These are phyloP conservation scores for Diaporthe caulivora DNA, from an alignment of 2,329 filamentous ascomycete genomes.

Conservation along the genomic window DNA sequence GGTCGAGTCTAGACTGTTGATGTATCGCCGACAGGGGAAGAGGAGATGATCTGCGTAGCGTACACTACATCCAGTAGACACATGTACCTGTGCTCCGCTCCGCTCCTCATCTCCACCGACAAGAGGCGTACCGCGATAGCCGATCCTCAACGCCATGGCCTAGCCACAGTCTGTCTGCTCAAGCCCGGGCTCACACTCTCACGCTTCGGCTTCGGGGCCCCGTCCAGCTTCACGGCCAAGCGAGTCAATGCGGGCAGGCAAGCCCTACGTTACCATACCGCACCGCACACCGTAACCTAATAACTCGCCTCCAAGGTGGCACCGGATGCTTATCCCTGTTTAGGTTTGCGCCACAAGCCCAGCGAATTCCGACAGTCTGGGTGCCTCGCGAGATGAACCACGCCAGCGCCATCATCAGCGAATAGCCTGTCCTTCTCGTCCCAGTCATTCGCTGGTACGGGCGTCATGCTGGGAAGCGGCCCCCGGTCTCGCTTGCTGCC, in stretches of 20 bases:
- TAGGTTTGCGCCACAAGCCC: conserved; percentile 39
- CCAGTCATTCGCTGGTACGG: neutral
- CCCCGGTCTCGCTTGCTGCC: conserved; percentile 24
- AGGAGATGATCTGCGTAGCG: neutral
- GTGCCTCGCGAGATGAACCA: conserved; percentile 29
- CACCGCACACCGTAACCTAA: conserved; percentile 24
- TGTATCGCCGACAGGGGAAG: conserved; percentile 8
- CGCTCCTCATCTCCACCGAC: conserved; percentile 14
- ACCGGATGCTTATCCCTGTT: conserved; percentile 40
- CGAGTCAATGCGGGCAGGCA: conserved; percentile 30
- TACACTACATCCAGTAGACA: too few species aligned
- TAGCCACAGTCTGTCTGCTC: neutral
- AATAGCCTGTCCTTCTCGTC: conserved; percentile 10
- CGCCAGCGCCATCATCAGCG: conserved; percentile 24
- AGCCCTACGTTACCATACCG: conserved; percentile 20
- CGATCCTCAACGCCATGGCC: conserved; percentile 2
- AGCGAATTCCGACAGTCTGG: conserved; percentile 31
- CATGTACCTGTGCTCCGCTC: conserved; percentile 4
- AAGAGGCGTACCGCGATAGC: conserved; percentile 20
- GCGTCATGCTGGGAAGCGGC: conserved; percentile 10
- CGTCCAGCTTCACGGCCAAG: conserved; percentile 17
- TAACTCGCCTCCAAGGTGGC: conserved; percentile 36
- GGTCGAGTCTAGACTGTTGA: conserved; percentile 18
- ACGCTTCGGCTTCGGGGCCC: neutral
- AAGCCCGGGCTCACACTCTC: neutral